Percentiles rank a stretch among this genome's conserved stretches.
phyloP scores from a whole-genome alignment of 192 early-diverging fungal species.

The Entrophospora sp. region DNA sequence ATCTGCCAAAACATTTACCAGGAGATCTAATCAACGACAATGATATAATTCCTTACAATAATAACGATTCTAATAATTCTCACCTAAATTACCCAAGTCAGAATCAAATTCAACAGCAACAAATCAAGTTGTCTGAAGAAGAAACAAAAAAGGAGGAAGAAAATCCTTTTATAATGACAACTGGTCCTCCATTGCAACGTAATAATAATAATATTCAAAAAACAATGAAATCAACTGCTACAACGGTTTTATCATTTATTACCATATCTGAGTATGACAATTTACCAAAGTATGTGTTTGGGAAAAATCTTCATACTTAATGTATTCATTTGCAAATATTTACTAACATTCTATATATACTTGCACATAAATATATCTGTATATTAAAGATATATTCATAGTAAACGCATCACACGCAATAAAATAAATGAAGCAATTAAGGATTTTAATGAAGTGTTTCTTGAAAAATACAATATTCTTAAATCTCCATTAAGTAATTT shows the following conservation, averaged over 20 bases:
- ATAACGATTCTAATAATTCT: no score
- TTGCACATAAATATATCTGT: background rate
- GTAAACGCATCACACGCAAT: background rate
- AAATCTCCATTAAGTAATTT: background rate
- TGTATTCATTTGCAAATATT: no score
- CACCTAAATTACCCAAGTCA: no score
- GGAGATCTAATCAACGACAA: background rate
- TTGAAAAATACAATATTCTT: constrained; percentile 9
- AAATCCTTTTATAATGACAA: background rate
- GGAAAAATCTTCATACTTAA: background rate
- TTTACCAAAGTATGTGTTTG: constrained; percentile 11
- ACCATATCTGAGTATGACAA: background rate
- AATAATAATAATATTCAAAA: no score
- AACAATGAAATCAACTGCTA: background rate
- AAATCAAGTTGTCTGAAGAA: background rate
- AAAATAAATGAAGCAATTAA: constrained; percentile 18
- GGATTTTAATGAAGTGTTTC: constrained; percentile 8
- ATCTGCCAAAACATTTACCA: constrained; percentile 17
- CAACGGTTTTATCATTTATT: background rate
- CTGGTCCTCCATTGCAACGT: no score
- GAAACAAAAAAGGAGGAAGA: background rate
- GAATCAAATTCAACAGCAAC: background rate
- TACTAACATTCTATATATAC: no score
- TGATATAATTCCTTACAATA: no score
- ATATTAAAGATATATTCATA: background rate